A percentile compares a stretch with the other conserved stretches of the same genome.
Evolutionary conservation across 2,329 filamentous ascomycete species (phyloP).

Genomic region (Penicillium glabrum): DNA sequence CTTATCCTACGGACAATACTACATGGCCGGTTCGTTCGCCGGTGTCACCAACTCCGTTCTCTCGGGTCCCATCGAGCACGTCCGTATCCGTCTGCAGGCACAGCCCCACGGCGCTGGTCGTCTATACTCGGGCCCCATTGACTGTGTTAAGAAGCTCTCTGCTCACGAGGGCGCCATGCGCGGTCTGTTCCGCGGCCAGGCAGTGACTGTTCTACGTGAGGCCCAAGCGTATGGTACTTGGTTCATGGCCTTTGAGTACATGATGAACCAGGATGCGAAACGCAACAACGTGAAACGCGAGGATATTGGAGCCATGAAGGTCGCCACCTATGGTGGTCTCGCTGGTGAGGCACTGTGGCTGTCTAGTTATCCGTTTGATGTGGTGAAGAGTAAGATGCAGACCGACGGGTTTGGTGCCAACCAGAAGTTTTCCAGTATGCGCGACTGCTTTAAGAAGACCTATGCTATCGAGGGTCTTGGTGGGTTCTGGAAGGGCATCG

Average conservation of each 20-base stretch:
- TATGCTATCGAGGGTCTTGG: slow-evolving; percentile 72
- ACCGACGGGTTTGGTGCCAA: slow-evolving; percentile 80
- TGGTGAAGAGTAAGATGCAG: slow-evolving; percentile 99
- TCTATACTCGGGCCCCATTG: slow-evolving; percentile 80
- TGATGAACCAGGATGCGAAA: slow-evolving; percentile 86
- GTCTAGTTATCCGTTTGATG: slow-evolving; percentile 90
- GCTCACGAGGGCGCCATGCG: slow-evolving; percentile 65
- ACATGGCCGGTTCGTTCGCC: slow-evolving; percentile 84
- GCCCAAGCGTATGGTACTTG: slow-evolving; percentile 93
- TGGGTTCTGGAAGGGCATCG: slow-evolving; percentile 95
- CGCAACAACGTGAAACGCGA: slow-evolving; percentile 74
- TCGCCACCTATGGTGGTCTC: slow-evolving; percentile 88
- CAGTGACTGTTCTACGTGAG: slow-evolving; percentile 83
- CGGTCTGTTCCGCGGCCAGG: slow-evolving; percentile 83
- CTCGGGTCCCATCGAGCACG: slow-evolving; percentile 92
- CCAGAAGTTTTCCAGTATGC: slow-evolving; percentile 77
- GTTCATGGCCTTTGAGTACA: slow-evolving; percentile 93
- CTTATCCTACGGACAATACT: slow-evolving; percentile 84
- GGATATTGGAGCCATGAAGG: slow-evolving; percentile 78
- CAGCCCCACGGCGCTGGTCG: slow-evolving; percentile 82
- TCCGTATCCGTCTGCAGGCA: slow-evolving; percentile 92
- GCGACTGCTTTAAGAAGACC: slow-evolving; percentile 83
- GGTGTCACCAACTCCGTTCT: slow-evolving; percentile 86
- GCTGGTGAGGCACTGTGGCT: slow-evolving; percentile 95
- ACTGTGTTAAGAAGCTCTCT: slow-evolving; percentile 85